Evolutionary conservation across 2,329 filamentous ascomycete species (phyloP), one percentile per base, ranked within the genome.

Genomic region (Penicillium sp.): DNA sequence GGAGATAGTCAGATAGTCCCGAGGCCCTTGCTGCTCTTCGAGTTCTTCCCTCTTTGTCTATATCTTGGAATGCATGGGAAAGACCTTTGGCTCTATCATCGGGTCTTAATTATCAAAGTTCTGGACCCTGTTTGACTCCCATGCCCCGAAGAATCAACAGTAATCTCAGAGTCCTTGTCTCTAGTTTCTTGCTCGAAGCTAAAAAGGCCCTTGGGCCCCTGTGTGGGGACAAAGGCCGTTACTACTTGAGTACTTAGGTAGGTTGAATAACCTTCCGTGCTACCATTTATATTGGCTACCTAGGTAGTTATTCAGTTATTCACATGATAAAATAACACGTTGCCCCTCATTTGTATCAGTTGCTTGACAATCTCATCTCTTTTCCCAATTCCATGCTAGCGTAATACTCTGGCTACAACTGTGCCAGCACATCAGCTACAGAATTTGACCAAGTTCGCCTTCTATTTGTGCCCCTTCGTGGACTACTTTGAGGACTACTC

Each of bases 101-200:
- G 7, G 19, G 7, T 21, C 19, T 38, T 38, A 12, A n/a, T 15
- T n/a, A 2, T 22, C 19, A 21, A 13, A 15, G 34, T 2, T 13
- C 15, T 22, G 5, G 7, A 2, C 6, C 4, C 13, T 35, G 10
- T 13, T 21, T 6, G 31, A 3, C 31, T 32, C 31, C 13, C 6
- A 7, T 28, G 4, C 6, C 5, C n/a, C 19, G 34, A 37, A 8
- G 19, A 37, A 8, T 5, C 6, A 12, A 15, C 7, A 3, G 9
- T 9, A 10, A 10, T 10, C 2, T 13, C 7, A 21, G 6, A 0
- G 5, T n/a, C 9, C 7, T 2, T 13, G 8, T 4, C 7, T 4
- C 13, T 10, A n/a, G 4, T 38, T 22, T 24, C 21, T 10, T 9
- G 10, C 35, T 38, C 13, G 13, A 4, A 6, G 21, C 35, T 38